Conservation (phyloP, 2,329 filamentous ascomycete species). For the Aspergillus vadensis region DNA sequence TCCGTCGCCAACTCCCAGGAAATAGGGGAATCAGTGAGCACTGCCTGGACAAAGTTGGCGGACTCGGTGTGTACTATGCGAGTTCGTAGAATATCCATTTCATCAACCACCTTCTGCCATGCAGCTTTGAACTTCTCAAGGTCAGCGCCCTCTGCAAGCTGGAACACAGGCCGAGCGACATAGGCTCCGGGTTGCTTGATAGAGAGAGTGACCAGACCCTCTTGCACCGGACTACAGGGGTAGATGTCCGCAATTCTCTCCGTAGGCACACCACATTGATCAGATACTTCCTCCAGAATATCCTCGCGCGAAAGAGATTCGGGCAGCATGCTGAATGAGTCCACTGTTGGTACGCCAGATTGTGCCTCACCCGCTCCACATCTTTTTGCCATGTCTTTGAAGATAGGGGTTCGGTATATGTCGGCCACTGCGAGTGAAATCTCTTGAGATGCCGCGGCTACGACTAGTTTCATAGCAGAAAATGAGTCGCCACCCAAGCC, state of each 20-base stretch:
- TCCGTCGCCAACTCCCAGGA: slow-evolving; percentile 36
- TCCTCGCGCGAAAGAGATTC: slow-evolving; percentile 18
- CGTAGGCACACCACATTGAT: slow-evolving; percentile 34
- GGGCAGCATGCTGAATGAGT: slow-evolving; percentile 35
- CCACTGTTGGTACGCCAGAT: slow-evolving; percentile 8
- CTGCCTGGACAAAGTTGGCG: slow-evolving; percentile 44
- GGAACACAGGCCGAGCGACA: slow-evolving; percentile 49
- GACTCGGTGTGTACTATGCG: slow-evolving; percentile 46
- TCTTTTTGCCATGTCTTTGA: slow-evolving; percentile 46
- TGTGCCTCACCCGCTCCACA: slow-evolving; percentile 21
- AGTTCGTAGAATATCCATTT: slow-evolving; percentile 53
- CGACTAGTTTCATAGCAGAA: slow-evolving; percentile 51
- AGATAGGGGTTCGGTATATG: slow-evolving; percentile 48
- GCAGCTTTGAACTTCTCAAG: slow-evolving; percentile 48
- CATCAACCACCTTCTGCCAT: slow-evolving; percentile 50
- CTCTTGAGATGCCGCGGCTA: slow-evolving; percentile 42
- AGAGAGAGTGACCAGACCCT: slow-evolving; percentile 52
- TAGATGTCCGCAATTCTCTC: slow-evolving; percentile 43
- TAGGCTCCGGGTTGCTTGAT: slow-evolving; percentile 52
- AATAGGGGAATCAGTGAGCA: slow-evolving; percentile 39
- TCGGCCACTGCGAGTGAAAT: slow-evolving; percentile 46
- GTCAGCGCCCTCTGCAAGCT: slow-evolving; percentile 42
- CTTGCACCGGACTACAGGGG: slow-evolving; percentile 49
- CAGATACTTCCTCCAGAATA: slow-evolving; percentile 32
- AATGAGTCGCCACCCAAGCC: slow-evolving; percentile 51